phyloP scores from a whole-genome alignment of 169 alveolate species.

The Fabrea salina region DNA sequence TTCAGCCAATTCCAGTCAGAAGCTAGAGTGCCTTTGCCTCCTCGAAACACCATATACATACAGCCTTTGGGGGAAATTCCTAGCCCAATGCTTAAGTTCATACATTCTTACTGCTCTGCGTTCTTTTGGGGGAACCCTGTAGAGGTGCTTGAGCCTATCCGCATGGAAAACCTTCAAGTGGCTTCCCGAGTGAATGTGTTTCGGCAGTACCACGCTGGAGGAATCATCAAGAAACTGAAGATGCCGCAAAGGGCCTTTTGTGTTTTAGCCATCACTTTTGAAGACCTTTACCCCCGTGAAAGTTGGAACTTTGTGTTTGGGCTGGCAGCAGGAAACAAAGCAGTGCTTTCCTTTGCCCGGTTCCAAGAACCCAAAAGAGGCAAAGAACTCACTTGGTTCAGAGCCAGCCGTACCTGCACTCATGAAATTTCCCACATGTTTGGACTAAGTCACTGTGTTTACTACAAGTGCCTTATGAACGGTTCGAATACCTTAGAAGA shows the following conservation, averaged over 20 bases:
- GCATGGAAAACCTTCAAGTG: not conserved
- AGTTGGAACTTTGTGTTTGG: constrained; percentile 74
- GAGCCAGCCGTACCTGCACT: constrained; percentile 65
- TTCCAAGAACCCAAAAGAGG: not conserved
- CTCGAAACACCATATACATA: constrained; percentile 32
- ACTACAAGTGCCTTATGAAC: constrained; percentile 80
- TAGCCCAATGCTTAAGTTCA: constrained; percentile 2
- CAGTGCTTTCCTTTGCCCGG: constrained; percentile 71
- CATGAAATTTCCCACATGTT: constrained; percentile 83
- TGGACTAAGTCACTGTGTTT: constrained; percentile 75
- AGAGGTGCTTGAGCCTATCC: not conserved
- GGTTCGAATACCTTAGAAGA: constrained; percentile 71
- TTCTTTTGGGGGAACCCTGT: constrained; percentile 38
- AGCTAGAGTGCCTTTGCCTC: not conserved
- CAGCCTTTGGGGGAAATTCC: constrained; percentile 26
- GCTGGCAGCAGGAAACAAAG: constrained; percentile 49
- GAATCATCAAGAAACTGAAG: constrained; percentile 45
- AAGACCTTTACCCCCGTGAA: constrained; percentile 55
- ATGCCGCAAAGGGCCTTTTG: constrained; percentile 23
- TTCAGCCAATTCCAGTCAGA: not conserved
- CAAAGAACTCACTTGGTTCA: constrained; percentile 7
- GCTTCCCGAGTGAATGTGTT: not conserved
- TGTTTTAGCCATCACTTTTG: not conserved
- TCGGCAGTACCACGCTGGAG: constrained; percentile 37
- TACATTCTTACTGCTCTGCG: constrained; percentile 30